Evolutionary conservation across 2,329 filamentous ascomycete genomes (phyloP), one percentile per base, ranked within the genome.

Genomic region (Fusarium keratoplasticum): DNA sequence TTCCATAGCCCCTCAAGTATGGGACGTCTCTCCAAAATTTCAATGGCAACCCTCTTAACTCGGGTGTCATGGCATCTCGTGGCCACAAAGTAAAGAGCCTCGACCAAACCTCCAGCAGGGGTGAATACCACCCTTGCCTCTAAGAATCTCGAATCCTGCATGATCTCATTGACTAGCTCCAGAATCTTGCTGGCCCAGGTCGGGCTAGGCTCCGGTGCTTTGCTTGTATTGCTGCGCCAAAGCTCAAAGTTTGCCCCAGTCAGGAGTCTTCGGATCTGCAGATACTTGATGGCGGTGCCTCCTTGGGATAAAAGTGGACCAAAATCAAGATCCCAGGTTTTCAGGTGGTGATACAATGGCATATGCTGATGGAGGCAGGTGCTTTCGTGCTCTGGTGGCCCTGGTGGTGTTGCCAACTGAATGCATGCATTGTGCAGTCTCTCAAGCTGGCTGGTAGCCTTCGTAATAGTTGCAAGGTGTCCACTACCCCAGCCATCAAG

Each of bases 71-170:
- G 5, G 4, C 18, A 44, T n/a, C 22, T 14, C 10, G 47, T 58
- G 8, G 64, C 50, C 57, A 57, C 64, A 18, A 67, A 67, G 4
- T 55, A 67, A 6, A 67, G 27, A 2, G 47, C 64, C 47, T 67
- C 58, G 29, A 67, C 36, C 27, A 62, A 57, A 5, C 64, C 64
- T 13, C 47, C 64, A 10, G 42, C 20, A 6, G 58, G 47, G 14
- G 22, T 67, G n/a, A 50, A 67, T 7, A 29, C 11, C 7, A 62
- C 35, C 5, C 35, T 29, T 29, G 29, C n/a, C 35, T 44, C 27
- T 25, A 35, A 33, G 22, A 16, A 11, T 18, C 31, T 35, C 3
- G 54, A 36, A 11, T 11, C 13, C 3, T 18, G 13, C 13, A 57
- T 18, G 20, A 57, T 57, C 14, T 57, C 54, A 16, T 40, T 14